Percentiles rank a stretch among this genome's conserved stretches.
Conservation (phyloP, 2,329 filamentous ascomycete species). For the Pseudopyrenochaeta lycopersici region DNA sequence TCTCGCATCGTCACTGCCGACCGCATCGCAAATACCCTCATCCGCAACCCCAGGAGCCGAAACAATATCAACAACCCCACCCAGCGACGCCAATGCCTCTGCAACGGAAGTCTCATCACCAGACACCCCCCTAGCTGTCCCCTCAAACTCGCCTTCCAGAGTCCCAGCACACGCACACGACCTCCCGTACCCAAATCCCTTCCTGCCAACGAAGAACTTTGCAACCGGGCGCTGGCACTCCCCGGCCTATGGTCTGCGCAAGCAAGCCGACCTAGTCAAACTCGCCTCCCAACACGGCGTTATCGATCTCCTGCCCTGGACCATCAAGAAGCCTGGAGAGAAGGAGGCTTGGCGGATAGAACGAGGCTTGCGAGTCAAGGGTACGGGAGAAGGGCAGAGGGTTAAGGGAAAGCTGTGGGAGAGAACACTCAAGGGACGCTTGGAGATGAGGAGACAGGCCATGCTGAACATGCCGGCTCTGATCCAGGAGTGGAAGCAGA, state of each 20-base stretch:
- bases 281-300: slow-evolving; percentile 81
- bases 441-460: slow-evolving; percentile 88
- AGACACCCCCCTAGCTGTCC: slow-evolving; percentile 25
- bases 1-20: slow-evolving; percentile 26
- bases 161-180: slow-evolving; percentile 34
- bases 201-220: slow-evolving; percentile 80
- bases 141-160: slow-evolving; percentile 18
- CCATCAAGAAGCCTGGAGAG: slow-evolving; percentile 77
- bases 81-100: slow-evolving; percentile 52
- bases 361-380: slow-evolving; percentile 84
- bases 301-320: slow-evolving; percentile 80
- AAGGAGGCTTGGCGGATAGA: slow-evolving; percentile 77
- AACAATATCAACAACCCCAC: slow-evolving; percentile 32
- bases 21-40: slow-evolving; percentile 24
- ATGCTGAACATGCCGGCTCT: slow-evolving; percentile 95
- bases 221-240: slow-evolving; percentile 84
- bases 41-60: slow-evolving; percentile 14
- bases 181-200: slow-evolving; percentile 76
- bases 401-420: slow-evolving; percentile 98
- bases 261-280: slow-evolving; percentile 91
- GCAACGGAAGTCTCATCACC: slow-evolving; percentile 41
- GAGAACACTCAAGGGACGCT: slow-evolving; percentile 79
- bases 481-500: slow-evolving; percentile 88
- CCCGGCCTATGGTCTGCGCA: slow-evolving; percentile 81
- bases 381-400: slow-evolving; percentile 88